Percentiles rank a stretch among this genome's conserved stretches.
These are phyloP conservation scores for Lolium multiflorum DNA, from an alignment of 176 grass and related monocot genomes.

Conservation along the genomic window DNA sequence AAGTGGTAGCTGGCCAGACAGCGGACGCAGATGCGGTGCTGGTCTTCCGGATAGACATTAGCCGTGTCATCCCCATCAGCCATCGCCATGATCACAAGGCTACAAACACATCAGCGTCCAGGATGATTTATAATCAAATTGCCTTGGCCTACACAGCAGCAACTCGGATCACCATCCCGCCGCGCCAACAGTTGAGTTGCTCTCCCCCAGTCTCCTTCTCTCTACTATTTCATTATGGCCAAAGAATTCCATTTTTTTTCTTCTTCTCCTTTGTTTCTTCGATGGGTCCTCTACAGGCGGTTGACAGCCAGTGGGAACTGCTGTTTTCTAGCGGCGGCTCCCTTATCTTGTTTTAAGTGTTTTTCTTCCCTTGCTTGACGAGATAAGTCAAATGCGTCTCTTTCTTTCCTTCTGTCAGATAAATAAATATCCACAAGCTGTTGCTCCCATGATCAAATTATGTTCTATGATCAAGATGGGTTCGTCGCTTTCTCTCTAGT, in stretches of 20 bases:
- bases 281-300: background rate
- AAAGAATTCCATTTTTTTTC: background rate
- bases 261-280: background rate
- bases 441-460: background rate
- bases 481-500: background rate
- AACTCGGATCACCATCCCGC: background rate
- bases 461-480: background rate
- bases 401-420: background rate
- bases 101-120: conserved; percentile 46
- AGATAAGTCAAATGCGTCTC: background rate
- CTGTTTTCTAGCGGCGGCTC: background rate
- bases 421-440: background rate
- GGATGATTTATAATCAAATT: background rate
- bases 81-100: conserved; percentile 17
- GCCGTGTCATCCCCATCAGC: conserved; percentile 35
- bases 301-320: background rate
- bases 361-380: background rate
- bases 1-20: background rate
- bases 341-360: background rate
- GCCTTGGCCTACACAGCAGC: background rate
- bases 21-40: background rate
- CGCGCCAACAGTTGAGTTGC: background rate
- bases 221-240: background rate
- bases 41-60: conserved; percentile 31
- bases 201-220: background rate